Base-by-base conservation (phyloP, 805 yeast species). In the Candida easanensis region DNA sequence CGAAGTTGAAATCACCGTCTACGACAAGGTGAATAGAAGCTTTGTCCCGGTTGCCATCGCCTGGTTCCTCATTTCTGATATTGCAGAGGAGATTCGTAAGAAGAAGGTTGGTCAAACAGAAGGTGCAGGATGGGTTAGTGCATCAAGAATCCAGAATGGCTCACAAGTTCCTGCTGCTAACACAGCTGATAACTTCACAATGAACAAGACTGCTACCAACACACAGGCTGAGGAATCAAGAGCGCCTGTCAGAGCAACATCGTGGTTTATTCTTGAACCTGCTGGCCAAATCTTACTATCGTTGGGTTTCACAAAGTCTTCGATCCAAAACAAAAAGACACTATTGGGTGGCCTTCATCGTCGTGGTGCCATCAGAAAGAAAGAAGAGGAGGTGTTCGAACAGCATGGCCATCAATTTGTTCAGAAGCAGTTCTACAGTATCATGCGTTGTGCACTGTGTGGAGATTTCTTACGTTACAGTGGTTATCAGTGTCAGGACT, bases 381-480 rank as follows among this genome's bases (percentile, higher is more conserved):
- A 90, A 69, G 88, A 90, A 54, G 79, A 75, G 44, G 95, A 87
- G 53, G 88, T 93, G 2, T 87, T 82, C 61, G 97, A 91, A 65
- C 93, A 88, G 56, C 95, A 88, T 61, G 99, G 99, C 15, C 99
- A 93, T 68, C 95, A 88, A 64, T 93, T 93, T 67, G 95, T 88
- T 33, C 96, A 88, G 63, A 91, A 88, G 56, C 96, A 89, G 61
- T 89, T 90, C 61, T 93, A 93, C 73, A 88, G 87, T 55, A 88
- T 93, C 59, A 91, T 93, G 97, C 80, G 93, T 53, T 93, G 99
- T 70, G 97, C 98, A 1, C 78, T 90, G 48, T 93, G 99, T 74
- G 96, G 96, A 5, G 98, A 93, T 48, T 93, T 93, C 61, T 71
- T 93, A 52, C 80, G 95, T 51, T 84, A 90, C 52, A 77, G 85